Evolutionary conservation across 2,329 filamentous ascomycete species (phyloP).

Genomic region (Colletotrichum sp.): DNA sequence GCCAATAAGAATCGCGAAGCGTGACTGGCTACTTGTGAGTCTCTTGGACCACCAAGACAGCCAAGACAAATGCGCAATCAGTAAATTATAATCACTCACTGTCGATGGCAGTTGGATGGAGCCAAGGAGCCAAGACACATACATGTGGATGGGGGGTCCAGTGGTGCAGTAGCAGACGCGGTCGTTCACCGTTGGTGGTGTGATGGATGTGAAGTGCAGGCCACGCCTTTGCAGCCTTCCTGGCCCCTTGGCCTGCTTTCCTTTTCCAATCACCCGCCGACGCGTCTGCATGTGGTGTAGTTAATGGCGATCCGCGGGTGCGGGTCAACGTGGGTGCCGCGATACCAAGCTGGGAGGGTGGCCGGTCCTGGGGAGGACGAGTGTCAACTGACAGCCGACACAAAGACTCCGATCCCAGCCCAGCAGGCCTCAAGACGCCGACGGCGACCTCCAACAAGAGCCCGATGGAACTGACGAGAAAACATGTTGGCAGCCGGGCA

Average conservation of each 20-base stretch:
- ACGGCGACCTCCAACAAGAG: neutral
- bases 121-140: conserved; percentile 1
- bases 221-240: neutral
- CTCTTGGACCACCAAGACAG: neutral
- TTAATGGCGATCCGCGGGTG: conserved; percentile 13
- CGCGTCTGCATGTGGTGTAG: neutral
- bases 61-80: conserved; percentile 1
- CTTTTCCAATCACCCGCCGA: neutral
- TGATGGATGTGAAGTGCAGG: neutral
- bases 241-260: neutral
- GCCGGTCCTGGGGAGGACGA: neutral
- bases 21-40: neutral
- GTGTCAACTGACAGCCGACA: neutral
- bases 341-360: neutral
- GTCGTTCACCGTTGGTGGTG: neutral
- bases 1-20: neutral
- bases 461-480: neutral
- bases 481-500: neutral
- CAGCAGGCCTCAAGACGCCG: neutral
- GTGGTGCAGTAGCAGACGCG: neutral
- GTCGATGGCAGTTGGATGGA: neutral
- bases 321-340: conserved; percentile 13
- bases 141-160: neutral
- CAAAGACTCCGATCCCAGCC: neutral
- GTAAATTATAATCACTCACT: neutral